These are phyloP conservation scores for Cercophora newfieldiana DNA, from an alignment of 495 filamentous ascomycete species.

Conservation along the genomic window DNA sequence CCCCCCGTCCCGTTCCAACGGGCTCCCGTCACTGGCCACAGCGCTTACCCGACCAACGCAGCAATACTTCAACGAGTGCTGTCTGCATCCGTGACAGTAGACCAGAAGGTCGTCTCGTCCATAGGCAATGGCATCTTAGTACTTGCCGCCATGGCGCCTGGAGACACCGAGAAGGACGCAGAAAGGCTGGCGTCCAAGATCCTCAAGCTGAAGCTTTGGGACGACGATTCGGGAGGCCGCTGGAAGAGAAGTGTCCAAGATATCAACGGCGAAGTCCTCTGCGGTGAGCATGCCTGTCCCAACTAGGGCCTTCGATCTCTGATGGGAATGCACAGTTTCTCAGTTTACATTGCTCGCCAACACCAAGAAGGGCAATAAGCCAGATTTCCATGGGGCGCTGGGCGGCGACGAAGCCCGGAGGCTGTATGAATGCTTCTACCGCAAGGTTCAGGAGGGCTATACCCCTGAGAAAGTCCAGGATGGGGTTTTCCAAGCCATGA, in stretches of 20 bases:
- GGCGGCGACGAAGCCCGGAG: conserved; percentile 70
- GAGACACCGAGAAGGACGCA: conserved; percentile 86
- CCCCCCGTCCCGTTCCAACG: not conserved
- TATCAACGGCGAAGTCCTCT: conserved; percentile 85
- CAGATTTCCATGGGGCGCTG: conserved; percentile 90
- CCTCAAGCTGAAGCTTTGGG: conserved; percentile 86
- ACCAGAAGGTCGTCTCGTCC: conserved; percentile 80
- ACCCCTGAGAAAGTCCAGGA: conserved; percentile 78
- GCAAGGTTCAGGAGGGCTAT: conserved; percentile 74
- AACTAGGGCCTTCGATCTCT: not conserved
- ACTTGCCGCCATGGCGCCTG: conserved; percentile 85
- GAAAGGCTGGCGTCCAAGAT: conserved; percentile 82
- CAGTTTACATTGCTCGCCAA: conserved; percentile 94
- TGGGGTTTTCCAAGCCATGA: conserved; percentile 97
- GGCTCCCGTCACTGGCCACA: not conserved
- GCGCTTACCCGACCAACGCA: conserved; percentile 36
- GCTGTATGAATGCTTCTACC: conserved; percentile 80
- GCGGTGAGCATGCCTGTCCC: conserved; percentile 58
- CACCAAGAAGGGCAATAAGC: conserved; percentile 92
- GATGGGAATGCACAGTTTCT: conserved; percentile 63
- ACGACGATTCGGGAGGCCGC: conserved; percentile 69
- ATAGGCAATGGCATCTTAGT: conserved; percentile 91
- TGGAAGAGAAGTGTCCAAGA: conserved; percentile 89
- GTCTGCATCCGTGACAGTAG: conserved; percentile 98
- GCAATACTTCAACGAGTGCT: conserved; percentile 93